Evolutionary conservation across 768 basidiomycete species (phyloP).

Genomic region (Hemileccinum rubropunctum): DNA sequence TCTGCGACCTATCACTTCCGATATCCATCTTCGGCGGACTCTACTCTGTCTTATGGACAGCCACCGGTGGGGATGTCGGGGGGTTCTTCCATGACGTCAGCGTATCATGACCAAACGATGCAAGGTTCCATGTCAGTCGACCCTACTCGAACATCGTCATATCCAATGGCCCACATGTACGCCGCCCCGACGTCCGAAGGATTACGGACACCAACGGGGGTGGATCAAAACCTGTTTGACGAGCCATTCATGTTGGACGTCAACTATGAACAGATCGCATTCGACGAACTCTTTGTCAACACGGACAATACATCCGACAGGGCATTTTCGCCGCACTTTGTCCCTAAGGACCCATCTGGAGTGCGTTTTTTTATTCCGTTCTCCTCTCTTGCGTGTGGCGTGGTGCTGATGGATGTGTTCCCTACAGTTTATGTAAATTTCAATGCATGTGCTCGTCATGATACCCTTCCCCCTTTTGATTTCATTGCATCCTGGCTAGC

Average conservation of each 20-base stretch:
- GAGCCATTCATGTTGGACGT: constrained; percentile 32
- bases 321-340: constrained; percentile 27
- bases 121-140: background rate
- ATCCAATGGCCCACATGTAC: background rate
- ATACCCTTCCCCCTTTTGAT: background rate
- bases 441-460: background rate
- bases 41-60: constrained; percentile 10
- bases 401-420: constrained; percentile 8
- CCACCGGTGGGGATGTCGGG: constrained; percentile 12
- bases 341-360: constrained; percentile 22
- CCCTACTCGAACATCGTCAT: constrained; percentile 4
- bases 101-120: constrained; percentile 1
- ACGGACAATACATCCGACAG: constrained; percentile 15
- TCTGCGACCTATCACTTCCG: constrained; percentile 59
- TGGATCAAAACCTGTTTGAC: constrained; percentile 26
- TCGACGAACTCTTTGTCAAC: constrained; percentile 25
- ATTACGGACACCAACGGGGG: background rate
- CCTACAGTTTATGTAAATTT: constrained; percentile 23
- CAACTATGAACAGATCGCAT: constrained; percentile 23
- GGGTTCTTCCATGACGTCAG: constrained; percentile 17
- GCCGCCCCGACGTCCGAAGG: background rate
- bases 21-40: constrained; percentile 29
- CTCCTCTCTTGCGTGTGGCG: background rate
- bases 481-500: background rate
- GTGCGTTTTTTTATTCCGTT: constrained; percentile 24